A percentile compares a stretch with the other conserved stretches of the same genome.
Conservation (phyloP, 139 green algal genomes). For the Volvox africanus region DNA sequence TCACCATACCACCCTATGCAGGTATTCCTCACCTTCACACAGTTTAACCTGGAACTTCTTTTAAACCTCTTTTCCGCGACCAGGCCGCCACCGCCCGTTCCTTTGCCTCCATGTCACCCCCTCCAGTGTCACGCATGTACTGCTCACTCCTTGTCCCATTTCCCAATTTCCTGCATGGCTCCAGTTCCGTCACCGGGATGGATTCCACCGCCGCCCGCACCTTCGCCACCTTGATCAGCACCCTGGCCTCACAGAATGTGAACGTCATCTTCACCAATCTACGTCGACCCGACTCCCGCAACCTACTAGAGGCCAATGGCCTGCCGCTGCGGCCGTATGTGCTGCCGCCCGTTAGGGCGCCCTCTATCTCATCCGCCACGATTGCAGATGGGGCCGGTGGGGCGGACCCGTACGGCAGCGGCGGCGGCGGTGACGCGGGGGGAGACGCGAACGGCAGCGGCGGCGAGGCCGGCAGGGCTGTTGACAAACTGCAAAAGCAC, state of each 20-base stretch:
- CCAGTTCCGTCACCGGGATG: constrained; percentile 78
- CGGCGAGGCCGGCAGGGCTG: neutral
- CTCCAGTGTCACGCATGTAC: too few species aligned
- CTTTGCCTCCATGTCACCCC: too few species aligned
- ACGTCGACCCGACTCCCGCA: neutral
- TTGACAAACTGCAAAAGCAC: neutral
- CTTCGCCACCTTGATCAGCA: constrained; percentile 71
- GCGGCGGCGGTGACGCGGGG: neutral
- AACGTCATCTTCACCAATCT: constrained; percentile 31
- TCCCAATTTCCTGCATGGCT: neutral
- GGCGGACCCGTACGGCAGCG: neutral
- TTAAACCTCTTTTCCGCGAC: too few species aligned
- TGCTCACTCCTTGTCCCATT: too few species aligned
- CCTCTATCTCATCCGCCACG: neutral
- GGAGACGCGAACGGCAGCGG: neutral
- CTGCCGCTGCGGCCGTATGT: constrained; percentile 13
- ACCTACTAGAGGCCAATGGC: constrained; percentile 34
- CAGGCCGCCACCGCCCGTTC: too few species aligned
- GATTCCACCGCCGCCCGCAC: constrained; percentile 83
- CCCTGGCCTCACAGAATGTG: constrained; percentile 17
- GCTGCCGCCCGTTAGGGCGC: too few species aligned
- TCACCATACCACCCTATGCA: too few species aligned
- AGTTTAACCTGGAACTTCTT: too few species aligned
- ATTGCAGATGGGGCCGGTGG: neutral
- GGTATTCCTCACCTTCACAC: too few species aligned